Percentiles rank a stretch among this genome's conserved stretches.
Evolutionary conservation across 2,329 filamentous ascomycete species (phyloP).

Genomic region (Scedosporium minutisporum): DNA sequence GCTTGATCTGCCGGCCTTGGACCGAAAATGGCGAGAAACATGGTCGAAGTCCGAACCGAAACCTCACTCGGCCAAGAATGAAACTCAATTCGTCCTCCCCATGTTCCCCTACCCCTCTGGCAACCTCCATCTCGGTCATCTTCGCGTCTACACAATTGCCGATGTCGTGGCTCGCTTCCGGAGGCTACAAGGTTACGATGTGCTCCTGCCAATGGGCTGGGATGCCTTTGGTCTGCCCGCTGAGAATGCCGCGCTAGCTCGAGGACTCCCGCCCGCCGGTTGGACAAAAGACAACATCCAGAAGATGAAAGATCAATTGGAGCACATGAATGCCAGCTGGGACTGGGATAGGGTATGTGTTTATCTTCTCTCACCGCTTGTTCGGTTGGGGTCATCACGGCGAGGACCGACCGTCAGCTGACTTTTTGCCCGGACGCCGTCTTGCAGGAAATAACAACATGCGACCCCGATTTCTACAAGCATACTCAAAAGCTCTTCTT

Average conservation of each 20-base stretch:
- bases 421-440: neutral
- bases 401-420: neutral
- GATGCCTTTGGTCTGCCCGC: constrained; percentile 86
- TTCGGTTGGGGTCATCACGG: neutral
- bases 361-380: neutral
- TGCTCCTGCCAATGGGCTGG: constrained; percentile 88
- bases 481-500: constrained; percentile 83
- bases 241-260: constrained; percentile 82
- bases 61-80: constrained; percentile 2
- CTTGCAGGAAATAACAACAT: constrained; percentile 68
- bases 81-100: constrained; percentile 61
- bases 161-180: constrained; percentile 74
- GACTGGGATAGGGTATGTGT: constrained; percentile 68
- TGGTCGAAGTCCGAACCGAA: constrained; percentile 23
- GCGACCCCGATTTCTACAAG: constrained; percentile 77
- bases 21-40: constrained; percentile 41
- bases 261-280: constrained; percentile 62
- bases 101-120: constrained; percentile 95
- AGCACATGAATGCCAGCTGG: constrained; percentile 71
- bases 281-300: constrained; percentile 78
- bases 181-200: constrained; percentile 62
- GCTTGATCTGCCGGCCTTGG: constrained; percentile 15
- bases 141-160: constrained; percentile 83
- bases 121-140: constrained; percentile 74
- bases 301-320: constrained; percentile 76